Evolutionary conservation across 2,329 filamentous ascomycete genomes (phyloP).

Genomic region (Talaromyces atroroseus): DNA sequence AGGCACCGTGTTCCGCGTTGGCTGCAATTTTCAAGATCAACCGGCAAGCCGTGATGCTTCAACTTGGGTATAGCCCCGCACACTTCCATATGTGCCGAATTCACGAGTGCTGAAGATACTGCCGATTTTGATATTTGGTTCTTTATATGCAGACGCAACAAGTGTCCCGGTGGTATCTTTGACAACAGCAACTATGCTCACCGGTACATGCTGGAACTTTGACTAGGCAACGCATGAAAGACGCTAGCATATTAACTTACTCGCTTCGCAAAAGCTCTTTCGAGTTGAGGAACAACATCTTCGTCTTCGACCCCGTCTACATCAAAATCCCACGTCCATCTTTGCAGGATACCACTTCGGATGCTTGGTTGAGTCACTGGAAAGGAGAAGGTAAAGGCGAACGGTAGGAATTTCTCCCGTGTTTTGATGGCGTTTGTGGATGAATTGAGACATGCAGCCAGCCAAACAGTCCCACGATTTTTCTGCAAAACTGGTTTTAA

Average conservation of each 20-base stretch:
- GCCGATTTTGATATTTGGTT: conserved; percentile 78
- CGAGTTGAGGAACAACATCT: conserved; percentile 77
- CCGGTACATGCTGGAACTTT: conserved; percentile 62
- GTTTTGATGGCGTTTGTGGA: conserved; percentile 63
- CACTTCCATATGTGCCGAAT: conserved; percentile 91
- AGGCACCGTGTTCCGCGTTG: conserved; percentile 92
- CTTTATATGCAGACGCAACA: conserved; percentile 86
- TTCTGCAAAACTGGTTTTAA: conserved; percentile 71
- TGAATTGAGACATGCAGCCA: conserved; percentile 73
- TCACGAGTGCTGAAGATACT: conserved; percentile 94
- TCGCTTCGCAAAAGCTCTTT: conserved; percentile 62
- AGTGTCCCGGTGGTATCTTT: conserved; percentile 93
- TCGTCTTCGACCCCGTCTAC: conserved; percentile 80
- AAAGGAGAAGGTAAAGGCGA: conserved; percentile 88
- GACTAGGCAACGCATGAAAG: not conserved
- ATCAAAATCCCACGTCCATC: conserved; percentile 90
- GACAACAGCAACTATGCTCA: conserved; percentile 78
- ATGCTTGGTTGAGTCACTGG: conserved; percentile 81
- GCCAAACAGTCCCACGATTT: conserved; percentile 85
- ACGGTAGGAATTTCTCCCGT: conserved; percentile 49
- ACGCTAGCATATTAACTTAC: conserved; percentile 38
- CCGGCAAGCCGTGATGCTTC: conserved; percentile 69
- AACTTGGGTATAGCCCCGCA: conserved; percentile 81
- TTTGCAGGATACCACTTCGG: conserved; percentile 75
- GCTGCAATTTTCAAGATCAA: conserved; percentile 76